Evolutionary conservation across 1,284 basidiomycete species (phyloP).

Genomic region (Caloboletus inedulis): DNA sequence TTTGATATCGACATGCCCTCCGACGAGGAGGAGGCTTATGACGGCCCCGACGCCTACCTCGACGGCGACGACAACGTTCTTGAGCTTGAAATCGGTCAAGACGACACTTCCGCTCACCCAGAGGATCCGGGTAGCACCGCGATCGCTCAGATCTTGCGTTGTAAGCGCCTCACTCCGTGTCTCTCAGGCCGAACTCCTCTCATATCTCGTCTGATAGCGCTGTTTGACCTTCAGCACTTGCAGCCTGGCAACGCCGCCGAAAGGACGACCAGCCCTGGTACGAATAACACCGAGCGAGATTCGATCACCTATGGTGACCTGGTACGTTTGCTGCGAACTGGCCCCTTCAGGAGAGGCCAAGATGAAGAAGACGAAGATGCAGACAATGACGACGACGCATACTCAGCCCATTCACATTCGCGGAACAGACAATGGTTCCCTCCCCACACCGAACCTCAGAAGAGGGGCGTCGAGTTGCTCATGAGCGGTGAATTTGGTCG

Average conservation of each 20-base stretch:
- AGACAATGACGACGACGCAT: slow-evolving; percentile 36
- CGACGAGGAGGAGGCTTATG: slow-evolving; percentile 33
- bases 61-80: slow-evolving; percentile 31
- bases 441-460: slow-evolving; percentile 62
- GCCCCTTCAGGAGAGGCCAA: slow-evolving; percentile 15
- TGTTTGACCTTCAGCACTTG: slow-evolving; percentile 41
- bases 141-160: slow-evolving; percentile 36
- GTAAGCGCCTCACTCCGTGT: slow-evolving; percentile 27
- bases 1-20: slow-evolving; percentile 26
- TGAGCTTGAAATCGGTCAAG: slow-evolving; percentile 23
- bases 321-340: slow-evolving; percentile 18
- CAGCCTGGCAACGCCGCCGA: slow-evolving; percentile 15
- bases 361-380: slow-evolving; percentile 39
- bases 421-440: slow-evolving; percentile 40
- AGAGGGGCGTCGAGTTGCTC: slow-evolving; percentile 68
- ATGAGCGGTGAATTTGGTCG: slow-evolving; percentile 85
- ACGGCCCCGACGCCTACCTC: slow-evolving; percentile 29
- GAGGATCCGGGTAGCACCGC: slow-evolving; percentile 18
- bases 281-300: slow-evolving; percentile 27
- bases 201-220: slow-evolving; percentile 31
- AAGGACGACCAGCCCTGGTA: slow-evolving; percentile 32
- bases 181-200: not conserved
- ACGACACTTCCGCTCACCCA: slow-evolving; percentile 15
- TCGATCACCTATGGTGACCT: slow-evolving; percentile 23
- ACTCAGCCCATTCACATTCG: slow-evolving; percentile 27